A percentile compares a stretch with the other conserved stretches of the same genome.
Conservation (phyloP, 2,329 filamentous ascomycete species). For the Epichloe bromicola region DNA sequence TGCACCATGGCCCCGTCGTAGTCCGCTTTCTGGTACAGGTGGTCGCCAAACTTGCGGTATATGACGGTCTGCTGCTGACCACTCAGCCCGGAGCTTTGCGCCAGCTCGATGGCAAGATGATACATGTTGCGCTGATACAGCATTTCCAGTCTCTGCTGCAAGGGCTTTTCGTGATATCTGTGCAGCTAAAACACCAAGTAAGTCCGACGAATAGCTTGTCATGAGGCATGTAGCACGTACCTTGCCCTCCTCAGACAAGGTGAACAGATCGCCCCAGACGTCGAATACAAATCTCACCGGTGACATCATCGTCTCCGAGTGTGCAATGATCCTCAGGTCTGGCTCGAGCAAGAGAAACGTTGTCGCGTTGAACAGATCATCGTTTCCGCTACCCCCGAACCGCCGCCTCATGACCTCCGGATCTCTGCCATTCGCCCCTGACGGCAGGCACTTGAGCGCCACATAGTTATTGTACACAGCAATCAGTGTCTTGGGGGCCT, state of each 20-base stretch:
- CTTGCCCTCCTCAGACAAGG: conserved; percentile 88
- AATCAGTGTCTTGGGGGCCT: conserved; percentile 76
- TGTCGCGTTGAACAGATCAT: conserved; percentile 73
- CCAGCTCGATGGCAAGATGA: conserved; percentile 79
- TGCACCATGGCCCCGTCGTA: conserved; percentile 99
- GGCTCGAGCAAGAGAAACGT: conserved; percentile 88
- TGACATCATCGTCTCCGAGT: conserved; percentile 73
- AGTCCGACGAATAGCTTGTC: background rate
- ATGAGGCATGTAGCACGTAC: conserved; percentile 28
- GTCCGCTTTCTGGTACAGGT: conserved; percentile 86
- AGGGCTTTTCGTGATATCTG: conserved; percentile 78
- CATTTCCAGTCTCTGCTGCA: conserved; percentile 85
- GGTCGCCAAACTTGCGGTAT: conserved; percentile 85
- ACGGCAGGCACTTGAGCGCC: conserved; percentile 67
- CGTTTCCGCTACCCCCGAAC: conserved; percentile 56
- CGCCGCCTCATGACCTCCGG: conserved; percentile 53
- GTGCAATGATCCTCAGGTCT: conserved; percentile 77
- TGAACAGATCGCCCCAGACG: conserved; percentile 83
- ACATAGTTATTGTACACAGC: conserved; percentile 75
- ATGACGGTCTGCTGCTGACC: conserved; percentile 76
- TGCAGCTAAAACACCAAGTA: conserved; percentile 43
- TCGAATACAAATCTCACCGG: conserved; percentile 69
- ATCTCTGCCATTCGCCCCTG: conserved; percentile 36
- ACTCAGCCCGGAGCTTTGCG: conserved; percentile 77
- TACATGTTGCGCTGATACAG: conserved; percentile 91